Evolutionary conservation across 2,329 filamentous ascomycete genomes (phyloP).

Genomic region (Monilinia fructigena): DNA sequence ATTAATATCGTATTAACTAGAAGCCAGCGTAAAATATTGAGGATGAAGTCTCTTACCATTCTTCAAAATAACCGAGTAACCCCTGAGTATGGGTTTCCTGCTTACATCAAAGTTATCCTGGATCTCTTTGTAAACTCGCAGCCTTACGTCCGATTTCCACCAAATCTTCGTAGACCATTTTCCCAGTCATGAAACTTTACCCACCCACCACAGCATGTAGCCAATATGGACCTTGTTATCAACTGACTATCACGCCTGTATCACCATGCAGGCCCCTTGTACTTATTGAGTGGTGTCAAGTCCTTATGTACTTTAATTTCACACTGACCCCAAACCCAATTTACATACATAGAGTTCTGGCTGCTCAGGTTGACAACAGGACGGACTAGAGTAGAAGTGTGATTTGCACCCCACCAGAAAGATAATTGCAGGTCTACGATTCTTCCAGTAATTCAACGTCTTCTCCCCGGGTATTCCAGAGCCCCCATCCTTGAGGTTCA

Average conservation of each 20-base stretch:
- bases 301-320: neutral
- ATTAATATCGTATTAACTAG: too few relatives aligned
- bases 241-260: fast-evolving
- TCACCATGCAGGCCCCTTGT: neutral
- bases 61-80: too few relatives aligned
- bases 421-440: neutral
- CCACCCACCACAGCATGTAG: neutral
- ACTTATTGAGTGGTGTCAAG: neutral
- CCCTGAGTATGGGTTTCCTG: too few relatives aligned
- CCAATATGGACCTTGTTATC: neutral
- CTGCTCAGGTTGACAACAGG: neutral
- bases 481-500: neutral
- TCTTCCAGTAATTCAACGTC: neutral
- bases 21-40: too few relatives aligned
- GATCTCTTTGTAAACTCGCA: too few relatives aligned
- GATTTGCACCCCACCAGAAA: fast-evolving
- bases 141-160: neutral
- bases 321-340: fast-evolving
- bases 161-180: too few relatives aligned
- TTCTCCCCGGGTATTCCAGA: neutral
- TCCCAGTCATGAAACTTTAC: too few relatives aligned
- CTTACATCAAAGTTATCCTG: too few relatives aligned
- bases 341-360: neutral
- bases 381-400: fast-evolving
- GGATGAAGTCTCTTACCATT: too few relatives aligned